Evolutionary conservation across 164 flowering plant species (phyloP).

Genomic region (Aristolochia fimbriata): DNA sequence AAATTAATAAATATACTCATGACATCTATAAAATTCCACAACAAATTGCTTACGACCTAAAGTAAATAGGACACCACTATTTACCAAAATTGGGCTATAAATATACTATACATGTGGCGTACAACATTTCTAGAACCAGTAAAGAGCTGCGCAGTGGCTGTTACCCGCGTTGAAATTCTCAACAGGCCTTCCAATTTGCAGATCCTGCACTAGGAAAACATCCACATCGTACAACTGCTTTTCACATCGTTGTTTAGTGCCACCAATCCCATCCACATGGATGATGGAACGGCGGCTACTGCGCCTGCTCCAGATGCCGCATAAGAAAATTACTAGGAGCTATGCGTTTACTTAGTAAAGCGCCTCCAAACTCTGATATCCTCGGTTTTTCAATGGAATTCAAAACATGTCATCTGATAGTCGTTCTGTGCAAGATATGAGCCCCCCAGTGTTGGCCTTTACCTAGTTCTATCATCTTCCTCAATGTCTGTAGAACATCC

Average conservation of each 20-base stretch:
- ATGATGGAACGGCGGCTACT: background rate
- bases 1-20: too few species aligned
- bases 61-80: too few species aligned
- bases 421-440: slow-evolving; percentile 46
- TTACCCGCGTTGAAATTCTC: too few species aligned
- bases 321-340: too few species aligned
- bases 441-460: slow-evolving; percentile 47
- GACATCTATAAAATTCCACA: too few species aligned
- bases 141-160: too few species aligned
- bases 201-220: background rate
- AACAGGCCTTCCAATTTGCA: too few species aligned
- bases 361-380: background rate
- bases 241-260: too few species aligned
- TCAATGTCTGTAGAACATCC: slow-evolving; percentile 36
- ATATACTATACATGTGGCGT: too few species aligned
- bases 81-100: too few species aligned
- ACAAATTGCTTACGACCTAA: too few species aligned
- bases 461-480: slow-evolving; percentile 44
- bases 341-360: background rate
- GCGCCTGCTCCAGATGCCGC: background rate
- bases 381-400: background rate
- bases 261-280: background rate
- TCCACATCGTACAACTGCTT: background rate
- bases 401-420: slow-evolving; percentile 23
- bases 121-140: too few species aligned